Evolutionary conservation across 2,329 filamentous ascomycete genomes (phyloP), one percentile per base, ranked within the genome.

Genomic region (Arthrinium puccinioides): DNA sequence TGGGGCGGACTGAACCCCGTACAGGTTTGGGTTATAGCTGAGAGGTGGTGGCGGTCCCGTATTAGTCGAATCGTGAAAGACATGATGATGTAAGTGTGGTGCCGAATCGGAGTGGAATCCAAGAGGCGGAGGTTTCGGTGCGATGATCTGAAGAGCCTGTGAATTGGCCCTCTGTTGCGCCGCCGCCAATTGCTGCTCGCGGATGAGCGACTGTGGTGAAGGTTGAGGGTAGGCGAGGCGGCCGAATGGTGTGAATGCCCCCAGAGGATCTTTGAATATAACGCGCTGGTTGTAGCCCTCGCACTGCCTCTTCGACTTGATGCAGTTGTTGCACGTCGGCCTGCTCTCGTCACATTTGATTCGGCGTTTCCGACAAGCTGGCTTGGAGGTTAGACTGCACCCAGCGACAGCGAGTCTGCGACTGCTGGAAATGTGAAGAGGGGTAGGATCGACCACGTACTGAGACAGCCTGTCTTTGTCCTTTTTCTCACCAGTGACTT

Each of bases 321-420:
- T 79, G 62, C 87, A 94, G 54, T 94, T 94, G 53, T 74, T 79
- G 62, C 87, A 92, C 20, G 74, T 83, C 19, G 87, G 87, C 34
- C 83, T 76, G 52, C 87, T 86, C 59, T 97, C 92, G 44, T 92
- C 92, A 60, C 92, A 98, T 63, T 97, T 98, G 62, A 98, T 97
- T 44, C 92, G 84, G 37, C 92, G 82, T 63, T 86, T 90, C 45
- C 92, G 84, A 63, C 92, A 98, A 40, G 92, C 85, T 89, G 46
- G 33, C 21, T 16, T 26, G 24, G 36, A 42, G 39, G 31, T 55
- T 31, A 43, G 33, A 40, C 32, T 36, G 23, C 33, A 32, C 16
- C 26, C 38, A 38, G 23, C 32, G 9, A 21, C 26, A 28, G 21
- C 26, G 24, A 24, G 21, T 13, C 32, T 16, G n/a, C n/a, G n/a